Percentiles rank a stretch among this genome's conserved stretches.
phyloP scores from a whole-genome alignment of 1,284 basidiomycete genomes.

The Rhodotorula sp. region DNA sequence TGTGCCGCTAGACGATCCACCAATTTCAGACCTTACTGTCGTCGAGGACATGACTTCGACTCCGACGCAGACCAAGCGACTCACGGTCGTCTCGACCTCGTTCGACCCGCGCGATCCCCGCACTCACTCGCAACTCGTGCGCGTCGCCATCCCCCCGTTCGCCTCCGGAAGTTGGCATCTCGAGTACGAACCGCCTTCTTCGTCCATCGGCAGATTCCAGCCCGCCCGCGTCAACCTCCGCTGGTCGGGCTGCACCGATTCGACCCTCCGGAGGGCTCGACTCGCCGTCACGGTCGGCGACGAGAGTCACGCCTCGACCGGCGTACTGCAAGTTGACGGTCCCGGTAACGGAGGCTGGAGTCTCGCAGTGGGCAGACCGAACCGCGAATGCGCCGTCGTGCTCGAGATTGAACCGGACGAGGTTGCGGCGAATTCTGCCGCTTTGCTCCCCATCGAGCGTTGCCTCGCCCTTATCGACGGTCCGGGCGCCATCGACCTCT shows the following conservation, averaged over 20 bases:
- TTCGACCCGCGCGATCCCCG: slow-evolving; percentile 2
- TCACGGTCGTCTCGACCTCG: not conserved
- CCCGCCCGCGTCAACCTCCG: slow-evolving; percentile 5
- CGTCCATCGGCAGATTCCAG: not conserved
- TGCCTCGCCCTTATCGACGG: slow-evolving; percentile 17
- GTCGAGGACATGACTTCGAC: slow-evolving; percentile 1
- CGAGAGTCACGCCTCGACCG: slow-evolving; percentile 1
- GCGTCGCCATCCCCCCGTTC: slow-evolving; percentile 2
- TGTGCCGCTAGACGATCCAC: not conserved
- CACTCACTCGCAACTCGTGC: not conserved
- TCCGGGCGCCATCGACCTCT: slow-evolving; percentile 7
- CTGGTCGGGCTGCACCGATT: not conserved
- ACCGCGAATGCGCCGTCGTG: not conserved
- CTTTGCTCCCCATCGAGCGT: not conserved
- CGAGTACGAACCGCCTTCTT: not conserved
- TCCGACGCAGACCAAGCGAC: not conserved
- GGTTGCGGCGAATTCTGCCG: too few relatives aligned
- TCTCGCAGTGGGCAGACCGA: not conserved
- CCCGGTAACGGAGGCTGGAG: slow-evolving; percentile 3
- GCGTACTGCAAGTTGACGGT: not conserved
- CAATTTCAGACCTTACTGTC: not conserved
- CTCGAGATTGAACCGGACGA: slow-evolving; percentile 11
- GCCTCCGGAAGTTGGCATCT: not conserved
- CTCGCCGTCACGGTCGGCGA: slow-evolving; percentile 2
- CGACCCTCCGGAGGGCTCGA: not conserved